Conservation (phyloP, 495 filamentous ascomycete species). For the Aspergillus coremiiformis region DNA sequence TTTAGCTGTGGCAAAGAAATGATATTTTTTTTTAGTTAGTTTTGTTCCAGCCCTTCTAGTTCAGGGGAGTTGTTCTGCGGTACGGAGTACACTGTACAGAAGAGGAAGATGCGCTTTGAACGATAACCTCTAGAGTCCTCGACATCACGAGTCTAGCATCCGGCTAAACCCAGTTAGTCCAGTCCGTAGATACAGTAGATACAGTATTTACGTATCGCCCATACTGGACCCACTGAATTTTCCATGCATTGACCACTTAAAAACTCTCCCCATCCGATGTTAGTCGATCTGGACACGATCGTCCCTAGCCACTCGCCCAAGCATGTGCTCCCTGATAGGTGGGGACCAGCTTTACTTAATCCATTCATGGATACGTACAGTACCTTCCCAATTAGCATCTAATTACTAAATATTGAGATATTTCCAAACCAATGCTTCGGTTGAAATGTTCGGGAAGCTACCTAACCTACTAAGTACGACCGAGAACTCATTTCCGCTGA, state of each 20-base stretch:
- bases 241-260: background rate
- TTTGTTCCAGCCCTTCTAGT: background rate
- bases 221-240: background rate
- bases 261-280: background rate
- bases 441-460: no score
- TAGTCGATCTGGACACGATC: background rate
- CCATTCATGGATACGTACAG: no score
- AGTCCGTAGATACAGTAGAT: background rate
- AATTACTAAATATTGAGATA: no score
- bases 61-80: background rate
- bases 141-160: background rate
- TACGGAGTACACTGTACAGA: no score
- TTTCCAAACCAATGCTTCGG: no score
- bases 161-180: background rate
- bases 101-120: no score
- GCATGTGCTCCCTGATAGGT: conserved; percentile 7
- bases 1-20: background rate
- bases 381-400: no score
- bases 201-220: background rate
- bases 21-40: no score
- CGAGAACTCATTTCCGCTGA: no score
- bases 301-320: conserved; percentile 2
- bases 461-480: no score
- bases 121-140: background rate
- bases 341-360: no score